These are phyloP conservation scores for Papilionanthe hybrid DNA, from an alignment of 116 monocot genomes.

Conservation along the genomic window DNA sequence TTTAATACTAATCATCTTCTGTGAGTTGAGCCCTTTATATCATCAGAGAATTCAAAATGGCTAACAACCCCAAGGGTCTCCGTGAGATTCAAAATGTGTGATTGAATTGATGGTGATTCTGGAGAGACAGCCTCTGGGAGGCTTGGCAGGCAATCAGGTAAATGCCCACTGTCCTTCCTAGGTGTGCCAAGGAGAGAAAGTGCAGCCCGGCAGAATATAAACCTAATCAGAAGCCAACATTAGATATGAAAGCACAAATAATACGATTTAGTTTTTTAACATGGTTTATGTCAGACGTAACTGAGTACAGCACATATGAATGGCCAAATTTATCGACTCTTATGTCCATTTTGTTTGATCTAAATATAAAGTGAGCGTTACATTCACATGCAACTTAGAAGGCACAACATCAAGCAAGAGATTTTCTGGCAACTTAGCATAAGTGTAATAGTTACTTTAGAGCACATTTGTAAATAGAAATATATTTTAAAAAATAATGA, in stretches of 20 bases:
- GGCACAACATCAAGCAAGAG: too few species aligned
- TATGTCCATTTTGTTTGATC: too few species aligned
- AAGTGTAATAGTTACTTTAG: too few species aligned
- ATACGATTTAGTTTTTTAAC: too few species aligned
- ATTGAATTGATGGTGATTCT: slow-evolving; percentile 43
- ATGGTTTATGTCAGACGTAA: too few species aligned
- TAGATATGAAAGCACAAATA: background rate
- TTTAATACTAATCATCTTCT: slow-evolving; percentile 17
- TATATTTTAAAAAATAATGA: too few species aligned
- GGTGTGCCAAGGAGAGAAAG: slow-evolving; percentile 37
- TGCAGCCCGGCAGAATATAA: slow-evolving; percentile 92
- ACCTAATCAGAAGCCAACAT: slow-evolving; percentile 35
- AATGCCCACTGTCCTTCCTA: slow-evolving; percentile 20
- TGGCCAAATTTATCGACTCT: too few species aligned
- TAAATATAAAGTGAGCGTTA: too few species aligned
- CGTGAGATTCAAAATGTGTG: slow-evolving; percentile 46
- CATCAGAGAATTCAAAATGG: slow-evolving; percentile 50
- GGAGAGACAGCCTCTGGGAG: slow-evolving; percentile 81
- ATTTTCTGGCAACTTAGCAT: too few species aligned
- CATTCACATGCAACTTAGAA: too few species aligned
- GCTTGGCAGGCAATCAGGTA: slow-evolving; percentile 68
- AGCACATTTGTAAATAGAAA: too few species aligned
- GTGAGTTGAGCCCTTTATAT: slow-evolving; percentile 10
- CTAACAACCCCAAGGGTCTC: slow-evolving; percentile 54
- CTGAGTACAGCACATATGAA: too few species aligned